A percentile compares a stretch with the other conserved stretches of the same genome.
Evolutionary conservation across 805 yeast genomes (phyloP).

Genomic region (Priceomyces haplophilus): DNA sequence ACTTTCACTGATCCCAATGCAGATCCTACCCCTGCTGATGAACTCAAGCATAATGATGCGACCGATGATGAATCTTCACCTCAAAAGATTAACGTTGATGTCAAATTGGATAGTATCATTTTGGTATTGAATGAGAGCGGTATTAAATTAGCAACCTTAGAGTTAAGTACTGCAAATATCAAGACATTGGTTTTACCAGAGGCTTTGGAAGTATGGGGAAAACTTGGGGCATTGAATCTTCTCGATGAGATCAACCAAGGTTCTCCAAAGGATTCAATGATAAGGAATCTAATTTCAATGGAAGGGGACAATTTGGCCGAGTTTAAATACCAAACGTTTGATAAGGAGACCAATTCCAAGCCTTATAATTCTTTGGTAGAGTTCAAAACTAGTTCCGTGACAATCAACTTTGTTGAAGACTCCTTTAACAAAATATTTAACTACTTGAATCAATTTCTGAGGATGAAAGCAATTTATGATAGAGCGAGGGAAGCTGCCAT

Average conservation of each 20-base stretch:
- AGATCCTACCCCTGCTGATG: constrained; percentile 64
- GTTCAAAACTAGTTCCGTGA: constrained; percentile 72
- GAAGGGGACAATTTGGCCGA: constrained; percentile 82
- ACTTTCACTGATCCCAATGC: constrained; percentile 86
- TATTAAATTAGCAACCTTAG: constrained; percentile 72
- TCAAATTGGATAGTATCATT: constrained; percentile 70
- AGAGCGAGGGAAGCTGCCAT: constrained; percentile 85
- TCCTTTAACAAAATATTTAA: constrained; percentile 66
- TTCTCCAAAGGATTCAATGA: constrained; percentile 53
- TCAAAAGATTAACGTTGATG: constrained; percentile 65
- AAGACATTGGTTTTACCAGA: constrained; percentile 68
- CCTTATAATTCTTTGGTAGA: constrained; percentile 56
- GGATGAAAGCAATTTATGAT: constrained; percentile 88
- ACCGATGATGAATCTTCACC: constrained; percentile 59
- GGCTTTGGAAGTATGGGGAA: constrained; percentile 66
- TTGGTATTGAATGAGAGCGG: constrained; percentile 81
- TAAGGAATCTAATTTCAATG: constrained; percentile 69
- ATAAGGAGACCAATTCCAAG: constrained; percentile 43
- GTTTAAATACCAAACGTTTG: constrained; percentile 79
- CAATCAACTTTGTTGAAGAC: constrained; percentile 75
- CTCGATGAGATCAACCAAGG: constrained; percentile 74
- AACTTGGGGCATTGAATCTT: constrained; percentile 73
- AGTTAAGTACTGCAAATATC: constrained; percentile 70
- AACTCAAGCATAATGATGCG: constrained; percentile 63
- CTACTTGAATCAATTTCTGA: constrained; percentile 69